Percentiles rank a stretch among this genome's conserved stretches.
phyloP scores from a whole-genome alignment of 805 yeast genomes.

The Jamesozyma hellenica region DNA sequence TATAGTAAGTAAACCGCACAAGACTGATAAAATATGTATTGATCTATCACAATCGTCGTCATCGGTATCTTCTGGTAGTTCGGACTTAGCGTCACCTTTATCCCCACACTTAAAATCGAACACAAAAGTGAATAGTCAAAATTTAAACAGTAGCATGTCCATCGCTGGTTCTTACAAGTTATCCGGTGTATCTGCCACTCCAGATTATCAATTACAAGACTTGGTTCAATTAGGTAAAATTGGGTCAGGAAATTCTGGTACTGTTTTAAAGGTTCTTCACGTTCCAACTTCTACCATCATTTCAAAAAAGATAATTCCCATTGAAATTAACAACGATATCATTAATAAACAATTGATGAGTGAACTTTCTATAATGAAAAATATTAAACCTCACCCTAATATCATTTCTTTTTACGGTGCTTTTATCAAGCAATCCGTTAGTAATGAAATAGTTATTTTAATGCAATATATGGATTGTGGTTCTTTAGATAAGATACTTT shows the following conservation, averaged over 20 bases:
- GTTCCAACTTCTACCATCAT: constrained; percentile 77
- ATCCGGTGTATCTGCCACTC: background rate
- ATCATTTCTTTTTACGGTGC: constrained; percentile 92
- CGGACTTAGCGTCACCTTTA: background rate
- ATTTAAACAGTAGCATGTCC: too few relatives aligned
- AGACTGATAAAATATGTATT: background rate
- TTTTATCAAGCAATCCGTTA: constrained; percentile 42
- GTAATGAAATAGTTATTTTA: constrained; percentile 70
- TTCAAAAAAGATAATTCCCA: constrained; percentile 83
- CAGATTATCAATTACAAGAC: constrained; percentile 45
- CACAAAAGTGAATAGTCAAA: background rate
- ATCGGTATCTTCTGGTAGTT: background rate
- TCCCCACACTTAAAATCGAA: background rate
- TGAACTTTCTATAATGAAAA: constrained; percentile 84
- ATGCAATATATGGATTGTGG: constrained; percentile 97
- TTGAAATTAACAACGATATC: constrained; percentile 56
- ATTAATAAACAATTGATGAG: constrained; percentile 56
- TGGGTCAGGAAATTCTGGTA: constrained; percentile 93
- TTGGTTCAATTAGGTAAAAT: constrained; percentile 63
- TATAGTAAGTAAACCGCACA: background rate
- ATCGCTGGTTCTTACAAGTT: background rate
- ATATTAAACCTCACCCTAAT: constrained; percentile 66
- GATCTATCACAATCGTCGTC: background rate
- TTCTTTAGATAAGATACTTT: constrained; percentile 70
- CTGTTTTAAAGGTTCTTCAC: constrained; percentile 80